phyloP scores from a whole-genome alignment of 1,284 basidiomycete genomes.

The Porogramme epimiltina region DNA sequence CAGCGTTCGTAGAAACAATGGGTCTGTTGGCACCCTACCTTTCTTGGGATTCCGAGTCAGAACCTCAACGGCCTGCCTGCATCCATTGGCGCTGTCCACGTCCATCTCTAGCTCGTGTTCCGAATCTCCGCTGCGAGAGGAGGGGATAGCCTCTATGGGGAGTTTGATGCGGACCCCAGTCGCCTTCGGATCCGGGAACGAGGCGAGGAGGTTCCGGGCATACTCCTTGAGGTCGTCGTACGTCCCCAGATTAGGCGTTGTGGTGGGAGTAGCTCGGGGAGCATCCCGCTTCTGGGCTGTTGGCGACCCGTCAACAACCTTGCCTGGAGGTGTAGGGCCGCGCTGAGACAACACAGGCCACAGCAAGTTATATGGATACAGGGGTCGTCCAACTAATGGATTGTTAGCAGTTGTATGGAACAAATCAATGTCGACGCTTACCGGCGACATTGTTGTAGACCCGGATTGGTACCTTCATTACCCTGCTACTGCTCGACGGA shows the following conservation, averaged over 20 bases:
- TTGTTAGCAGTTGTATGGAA: slow-evolving; percentile 3
- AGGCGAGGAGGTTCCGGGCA: slow-evolving; percentile 46
- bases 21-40: slow-evolving; percentile 51
- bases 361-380: slow-evolving; percentile 65
- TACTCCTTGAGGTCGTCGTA: slow-evolving; percentile 36
- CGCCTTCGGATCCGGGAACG: slow-evolving; percentile 39
- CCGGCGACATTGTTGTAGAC: slow-evolving; percentile 84
- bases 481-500: slow-evolving; percentile 58
- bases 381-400: slow-evolving; percentile 50
- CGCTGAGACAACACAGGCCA: slow-evolving; percentile 54
- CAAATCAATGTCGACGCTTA: no score
- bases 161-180: slow-evolving; percentile 35
- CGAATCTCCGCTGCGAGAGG: slow-evolving; percentile 18
- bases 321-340: slow-evolving; percentile 15
- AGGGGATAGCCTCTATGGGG: slow-evolving; percentile 29
- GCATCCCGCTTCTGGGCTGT: slow-evolving; percentile 9
- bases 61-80: slow-evolving; percentile 89
- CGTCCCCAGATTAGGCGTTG: slow-evolving; percentile 18
- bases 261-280: not conserved
- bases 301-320: slow-evolving; percentile 20
- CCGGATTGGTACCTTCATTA: slow-evolving; percentile 88
- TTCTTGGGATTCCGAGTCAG: slow-evolving; percentile 87
- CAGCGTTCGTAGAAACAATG: not conserved
- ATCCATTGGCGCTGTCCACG: slow-evolving; percentile 61
- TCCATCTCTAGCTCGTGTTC: slow-evolving; percentile 33